Base-by-base conservation (phyloP, 495 filamentous ascomycete species). In the Penicillium ucsense region DNA sequence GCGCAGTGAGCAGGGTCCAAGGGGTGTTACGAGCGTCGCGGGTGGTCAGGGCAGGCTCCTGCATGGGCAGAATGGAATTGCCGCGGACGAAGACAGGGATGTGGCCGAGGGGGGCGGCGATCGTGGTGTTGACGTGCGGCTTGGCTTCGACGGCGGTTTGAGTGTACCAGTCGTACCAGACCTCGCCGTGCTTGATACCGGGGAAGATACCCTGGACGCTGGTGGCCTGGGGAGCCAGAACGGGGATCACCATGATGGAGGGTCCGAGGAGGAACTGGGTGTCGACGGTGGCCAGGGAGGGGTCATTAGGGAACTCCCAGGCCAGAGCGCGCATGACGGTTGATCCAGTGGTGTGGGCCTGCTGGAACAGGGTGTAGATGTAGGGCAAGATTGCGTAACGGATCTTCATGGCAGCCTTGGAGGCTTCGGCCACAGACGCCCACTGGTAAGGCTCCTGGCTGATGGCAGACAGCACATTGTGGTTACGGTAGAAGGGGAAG, bases 401-500 rank as follows among this genome's bases (percentile, higher is more conserved):
- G 41, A 90, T 84, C 9, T 70, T 63, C 80, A 91, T 92, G 1
- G 84, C 88, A 0, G 58, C 66, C 48, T 77, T 80, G 12, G 78
- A 67, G 0, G 88, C 85, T 3, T 81, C 76, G 5, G 76, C 75
- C 2, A 91, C 86, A 1, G 75, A 74, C 3, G 71, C 62, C 88
- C 88, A 94, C 3, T 71, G 51, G 57, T 89, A 94, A 0, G 86
- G 82, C 62, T 94, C 88, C 60, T 94, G 88, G 0, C 75, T 51
- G 45, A 73, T 74, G 12, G 83, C 76, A 2, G 70, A 70, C 12
- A 83, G 66, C 3, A 67, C 69, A 58, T 91, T 89, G 68, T 94
- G 88, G 62, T 91, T 91, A 3, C 86, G 77, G 63, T 90, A 94
- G 68, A 92, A 94, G 4, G 87, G 85, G 69, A 90, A 89, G 71